phyloP scores from a whole-genome alignment of 2,329 filamentous ascomycete genomes.

The Aspergillus nomiae region DNA sequence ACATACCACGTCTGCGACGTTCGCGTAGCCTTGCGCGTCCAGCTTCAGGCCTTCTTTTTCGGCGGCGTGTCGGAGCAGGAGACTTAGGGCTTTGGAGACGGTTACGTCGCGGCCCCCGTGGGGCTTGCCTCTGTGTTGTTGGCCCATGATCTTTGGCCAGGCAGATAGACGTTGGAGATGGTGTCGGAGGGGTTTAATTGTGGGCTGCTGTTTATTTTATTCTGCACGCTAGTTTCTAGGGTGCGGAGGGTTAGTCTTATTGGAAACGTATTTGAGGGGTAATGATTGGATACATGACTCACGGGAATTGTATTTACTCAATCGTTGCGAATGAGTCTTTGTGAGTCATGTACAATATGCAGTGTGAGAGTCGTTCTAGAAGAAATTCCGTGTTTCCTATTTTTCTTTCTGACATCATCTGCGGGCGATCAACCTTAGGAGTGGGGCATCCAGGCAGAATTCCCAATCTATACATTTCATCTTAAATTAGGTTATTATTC shows the following conservation, averaged over 20 bases:
- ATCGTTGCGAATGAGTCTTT: neutral
- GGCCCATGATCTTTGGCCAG: slow-evolving; percentile 5
- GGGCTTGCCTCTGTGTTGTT: slow-evolving; percentile 11
- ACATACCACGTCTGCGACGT: slow-evolving; percentile 60
- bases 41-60: slow-evolving; percentile 61
- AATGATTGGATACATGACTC: neutral
- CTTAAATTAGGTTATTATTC: neutral
- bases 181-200: neutral
- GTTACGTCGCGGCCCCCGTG: slow-evolving; percentile 34
- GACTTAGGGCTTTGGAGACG: slow-evolving; percentile 45
- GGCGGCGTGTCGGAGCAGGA: slow-evolving; percentile 63
- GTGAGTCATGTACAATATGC: neutral
- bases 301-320: neutral
- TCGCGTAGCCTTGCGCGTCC: slow-evolving; percentile 61
- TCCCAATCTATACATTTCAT: neutral
- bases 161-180: neutral
- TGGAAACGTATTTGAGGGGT: neutral
- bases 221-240: neutral
- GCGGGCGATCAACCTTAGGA: neutral
- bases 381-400: neutral
- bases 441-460: neutral
- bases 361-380: neutral
- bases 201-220: neutral
- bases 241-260: neutral
- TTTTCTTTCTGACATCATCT: slow-evolving; percentile 4